Evolutionary conservation across 75 land plant genomes (phyloP).

Genomic region (Picea glauca): DNA sequence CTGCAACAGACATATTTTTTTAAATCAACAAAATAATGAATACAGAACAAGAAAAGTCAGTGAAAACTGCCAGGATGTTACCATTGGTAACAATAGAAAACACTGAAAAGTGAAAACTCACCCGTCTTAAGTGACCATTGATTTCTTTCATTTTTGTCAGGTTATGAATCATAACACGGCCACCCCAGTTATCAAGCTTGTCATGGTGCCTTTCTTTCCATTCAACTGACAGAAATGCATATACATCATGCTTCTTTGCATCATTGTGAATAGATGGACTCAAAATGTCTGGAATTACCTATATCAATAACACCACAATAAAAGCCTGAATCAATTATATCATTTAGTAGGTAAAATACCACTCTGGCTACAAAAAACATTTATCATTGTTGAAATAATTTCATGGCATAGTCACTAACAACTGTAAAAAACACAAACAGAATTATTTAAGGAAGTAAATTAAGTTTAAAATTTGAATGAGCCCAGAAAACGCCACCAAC

Average conservation of each 20-base stretch:
- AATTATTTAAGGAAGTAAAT: too few relatives aligned
- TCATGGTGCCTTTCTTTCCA: not conserved
- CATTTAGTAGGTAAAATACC: not conserved
- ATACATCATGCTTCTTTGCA: constrained; percentile 17
- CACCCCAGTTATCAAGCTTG: constrained; percentile 7
- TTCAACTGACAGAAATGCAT: constrained; percentile 55
- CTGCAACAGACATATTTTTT: not conserved
- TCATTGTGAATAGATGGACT: constrained; percentile 1
- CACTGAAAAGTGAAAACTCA: not conserved
- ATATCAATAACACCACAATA: not conserved
- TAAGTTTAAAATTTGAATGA: too few relatives aligned
- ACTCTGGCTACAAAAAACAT: not conserved
- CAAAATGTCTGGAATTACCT: constrained; percentile 57
- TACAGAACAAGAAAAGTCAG: not conserved
- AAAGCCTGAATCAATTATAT: not conserved
- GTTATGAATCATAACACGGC: constrained; percentile 43
- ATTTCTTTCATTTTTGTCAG: constrained; percentile 29
- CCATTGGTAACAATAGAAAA: not conserved
- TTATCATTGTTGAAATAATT: not conserved
- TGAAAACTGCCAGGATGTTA: not conserved
- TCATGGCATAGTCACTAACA: too few relatives aligned
- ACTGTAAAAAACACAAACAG: too few relatives aligned
- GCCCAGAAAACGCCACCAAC: too few relatives aligned
- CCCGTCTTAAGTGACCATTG: constrained; percentile 37
- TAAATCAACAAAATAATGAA: not conserved